These are phyloP conservation scores for Penicillium parvum DNA, from an alignment of 495 filamentous ascomycete species.

Conservation along the genomic window DNA sequence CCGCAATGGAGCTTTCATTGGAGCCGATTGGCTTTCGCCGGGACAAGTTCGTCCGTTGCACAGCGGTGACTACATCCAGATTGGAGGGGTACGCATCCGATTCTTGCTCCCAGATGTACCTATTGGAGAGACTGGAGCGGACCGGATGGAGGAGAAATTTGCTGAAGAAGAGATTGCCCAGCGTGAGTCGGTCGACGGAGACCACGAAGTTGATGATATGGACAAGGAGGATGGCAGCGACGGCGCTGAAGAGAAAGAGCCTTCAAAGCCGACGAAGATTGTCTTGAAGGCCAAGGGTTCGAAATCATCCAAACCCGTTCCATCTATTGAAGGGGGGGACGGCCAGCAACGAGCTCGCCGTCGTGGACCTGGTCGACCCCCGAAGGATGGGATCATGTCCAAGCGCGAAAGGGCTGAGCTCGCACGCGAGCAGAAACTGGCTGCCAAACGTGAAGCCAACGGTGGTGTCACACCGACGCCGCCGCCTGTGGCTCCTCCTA, in stretches of 20 bases:
- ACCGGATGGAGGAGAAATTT: constrained; percentile 60
- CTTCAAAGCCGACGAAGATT: constrained; percentile 33
- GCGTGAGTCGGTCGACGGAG: constrained; percentile 2
- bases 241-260: constrained; percentile 31
- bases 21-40: constrained; percentile 62
- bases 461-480: constrained; percentile 44
- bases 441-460: constrained; percentile 45
- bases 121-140: constrained; percentile 62
- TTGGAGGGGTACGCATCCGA: constrained; percentile 68
- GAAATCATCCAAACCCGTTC: constrained; percentile 23
- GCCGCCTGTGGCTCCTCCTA: neutral
- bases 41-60: constrained; percentile 61
- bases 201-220: constrained; percentile 32
- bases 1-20: constrained; percentile 80
- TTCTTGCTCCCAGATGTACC: constrained; percentile 73
- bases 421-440: constrained; percentile 56
- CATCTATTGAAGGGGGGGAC: constrained; percentile 32
- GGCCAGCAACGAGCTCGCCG: constrained; percentile 55
- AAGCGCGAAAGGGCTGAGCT: constrained; percentile 70
- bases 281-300: constrained; percentile 38
- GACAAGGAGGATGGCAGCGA: constrained; percentile 30
- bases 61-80: constrained; percentile 70
- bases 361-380: constrained; percentile 80
- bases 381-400: constrained; percentile 90
- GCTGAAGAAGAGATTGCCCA: constrained; percentile 37